Evolutionary conservation across 495 filamentous ascomycete species (phyloP), one percentile per base, ranked within the genome.

Genomic region (Penicillium alfredii): DNA sequence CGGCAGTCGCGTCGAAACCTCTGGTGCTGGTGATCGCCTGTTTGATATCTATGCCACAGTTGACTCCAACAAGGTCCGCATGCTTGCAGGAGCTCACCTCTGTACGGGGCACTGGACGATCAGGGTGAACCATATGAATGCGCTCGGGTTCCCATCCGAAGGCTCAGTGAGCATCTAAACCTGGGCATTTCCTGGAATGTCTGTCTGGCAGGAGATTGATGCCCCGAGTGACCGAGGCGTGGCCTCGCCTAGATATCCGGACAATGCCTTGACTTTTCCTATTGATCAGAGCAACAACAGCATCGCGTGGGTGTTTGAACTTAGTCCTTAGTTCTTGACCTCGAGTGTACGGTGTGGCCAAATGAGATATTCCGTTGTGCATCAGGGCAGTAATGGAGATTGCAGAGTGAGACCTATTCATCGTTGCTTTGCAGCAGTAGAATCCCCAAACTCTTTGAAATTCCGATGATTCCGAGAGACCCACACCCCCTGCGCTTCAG

Each of bases 221-320:
- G 52, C 36, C 4, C 59, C 58, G 1, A 55, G 23, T 25, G 51
- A 64, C 37, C 53, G 55, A 3, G 60, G 60, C 1, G 38, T 45
- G 12, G 35, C 44, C 19, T 35, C 33, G n/a, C 58, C 62, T 36
- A 38, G 46, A 0, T 66, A 64, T 34, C 44, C 47, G 2, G 56
- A 45, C 8, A 45, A 56, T 20, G 45, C 42, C 17, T 48, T 66
- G 19, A 58, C 48, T 1, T 62, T 64, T 30, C 56, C 60, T 0
- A 42, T 64, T 3, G 60, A 56, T 37, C 58, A 62, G 30, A 56
- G 42, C 6, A 54, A 60, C 38, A 40, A 21, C 6, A 43, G 38
- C 16, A 62, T 58, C 1, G 58, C 56, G n/a, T 62, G 50, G 37
- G 60, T 56, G 13, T 64, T 60, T 45, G 58, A 62, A 30, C 62